Evolutionary conservation across 108 stramenopile genomes (phyloP).

Genomic region (Fistulifera solaris): DNA sequence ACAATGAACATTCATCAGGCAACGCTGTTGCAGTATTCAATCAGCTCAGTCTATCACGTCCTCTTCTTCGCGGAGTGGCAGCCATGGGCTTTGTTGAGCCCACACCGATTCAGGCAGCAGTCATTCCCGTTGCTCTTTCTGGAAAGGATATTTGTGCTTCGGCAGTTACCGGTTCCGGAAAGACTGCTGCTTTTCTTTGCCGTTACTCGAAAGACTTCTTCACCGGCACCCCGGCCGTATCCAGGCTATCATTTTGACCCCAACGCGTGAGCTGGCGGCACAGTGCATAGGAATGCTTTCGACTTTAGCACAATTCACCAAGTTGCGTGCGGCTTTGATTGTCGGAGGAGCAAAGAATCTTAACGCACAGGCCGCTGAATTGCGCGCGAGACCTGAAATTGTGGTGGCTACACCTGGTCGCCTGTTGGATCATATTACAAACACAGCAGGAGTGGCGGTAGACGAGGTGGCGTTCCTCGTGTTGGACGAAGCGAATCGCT

Average conservation of each 20-base stretch:
- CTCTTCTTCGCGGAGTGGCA: conserved; percentile 87
- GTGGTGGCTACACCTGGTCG: conserved; percentile 97
- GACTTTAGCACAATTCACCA: conserved; percentile 83
- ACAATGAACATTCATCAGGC: conserved; percentile 13
- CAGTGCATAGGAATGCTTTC: conserved; percentile 88
- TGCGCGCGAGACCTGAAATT: conserved; percentile 87
- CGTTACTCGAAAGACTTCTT: conserved; percentile 88
- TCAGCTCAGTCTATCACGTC: conserved; percentile 88
- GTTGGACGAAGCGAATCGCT: conserved; percentile 89
- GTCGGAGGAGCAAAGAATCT: conserved; percentile 95
- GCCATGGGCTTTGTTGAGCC: conserved; percentile 92
- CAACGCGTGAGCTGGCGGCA: conserved; percentile 93
- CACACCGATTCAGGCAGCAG: conserved; percentile 88
- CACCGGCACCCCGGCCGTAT: conserved; percentile 68
- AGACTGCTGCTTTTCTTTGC: conserved; percentile 96
- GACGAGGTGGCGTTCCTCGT: conserved; percentile 85
- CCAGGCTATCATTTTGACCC: conserved; percentile 78
- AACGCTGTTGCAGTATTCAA: conserved; percentile 63
- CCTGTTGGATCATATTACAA: conserved; percentile 89
- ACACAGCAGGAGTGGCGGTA: conserved; percentile 80
- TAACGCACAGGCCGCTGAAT: conserved; percentile 86
- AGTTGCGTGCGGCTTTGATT: conserved; percentile 66
- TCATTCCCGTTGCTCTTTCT: conserved; percentile 88
- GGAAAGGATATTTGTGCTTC: conserved; percentile 93
- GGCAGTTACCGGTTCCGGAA: conserved; percentile 69